Evolutionary conservation across 768 basidiomycete species (phyloP).

Genomic region (Amanita pseudoporphyria): DNA sequence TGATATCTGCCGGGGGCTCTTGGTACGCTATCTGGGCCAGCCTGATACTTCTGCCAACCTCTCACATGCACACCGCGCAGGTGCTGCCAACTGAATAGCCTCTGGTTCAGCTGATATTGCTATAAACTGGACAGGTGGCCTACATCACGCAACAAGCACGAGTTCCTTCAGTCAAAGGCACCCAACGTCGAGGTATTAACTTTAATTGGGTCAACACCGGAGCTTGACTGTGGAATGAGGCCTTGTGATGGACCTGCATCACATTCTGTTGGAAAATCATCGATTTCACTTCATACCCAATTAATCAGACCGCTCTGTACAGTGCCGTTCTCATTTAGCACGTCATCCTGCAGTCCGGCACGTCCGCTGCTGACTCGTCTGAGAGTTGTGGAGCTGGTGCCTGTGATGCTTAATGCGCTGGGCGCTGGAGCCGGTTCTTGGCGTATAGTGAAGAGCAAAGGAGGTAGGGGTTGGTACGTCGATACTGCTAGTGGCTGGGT

Average conservation of each 20-base stretch:
- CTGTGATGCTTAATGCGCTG: constrained; percentile 56
- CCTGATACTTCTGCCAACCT: no score
- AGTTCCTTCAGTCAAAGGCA: constrained; percentile 82
- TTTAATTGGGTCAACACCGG: constrained; percentile 64
- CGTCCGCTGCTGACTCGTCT: constrained; percentile 54
- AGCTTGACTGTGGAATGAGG: constrained; percentile 52
- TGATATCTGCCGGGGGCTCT: no score
- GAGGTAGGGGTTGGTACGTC: no score
- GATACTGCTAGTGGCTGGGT: no score
- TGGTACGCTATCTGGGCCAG: no score
- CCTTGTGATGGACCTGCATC: constrained; percentile 22
- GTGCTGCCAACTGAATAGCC: no score
- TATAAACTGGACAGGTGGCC: no score
- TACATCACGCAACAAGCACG: no score
- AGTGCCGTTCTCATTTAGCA: constrained; percentile 63
- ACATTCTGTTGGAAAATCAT: constrained; percentile 53
- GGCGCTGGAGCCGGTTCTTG: constrained; percentile 78
- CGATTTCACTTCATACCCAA: constrained; percentile 66
- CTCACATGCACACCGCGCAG: no score
- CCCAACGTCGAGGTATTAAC: no score
- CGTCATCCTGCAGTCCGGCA: constrained; percentile 22
- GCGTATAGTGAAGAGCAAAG: no score
- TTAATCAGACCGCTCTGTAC: constrained; percentile 75
- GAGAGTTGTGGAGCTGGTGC: constrained; percentile 84
- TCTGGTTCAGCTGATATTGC: no score